Conservation (phyloP, 257 asterid species). For the Solanum peruvianum region DNA sequence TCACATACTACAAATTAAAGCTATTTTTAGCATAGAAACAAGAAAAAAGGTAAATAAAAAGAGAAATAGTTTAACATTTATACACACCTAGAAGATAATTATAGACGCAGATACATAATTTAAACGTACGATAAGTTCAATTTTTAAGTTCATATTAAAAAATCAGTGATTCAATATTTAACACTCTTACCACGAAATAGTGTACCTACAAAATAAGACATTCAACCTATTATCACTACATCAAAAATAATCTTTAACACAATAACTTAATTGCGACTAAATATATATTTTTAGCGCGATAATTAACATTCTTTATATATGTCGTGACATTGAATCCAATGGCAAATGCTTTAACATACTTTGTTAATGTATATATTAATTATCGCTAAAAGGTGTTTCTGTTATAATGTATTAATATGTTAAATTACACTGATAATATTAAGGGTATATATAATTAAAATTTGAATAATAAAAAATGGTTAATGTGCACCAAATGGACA, state of each 20-base stretch:
- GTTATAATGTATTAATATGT: too few relatives aligned
- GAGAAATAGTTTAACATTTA: not conserved
- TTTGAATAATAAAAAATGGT: not conserved
- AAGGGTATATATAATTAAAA: too few relatives aligned
- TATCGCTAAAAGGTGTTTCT: too few relatives aligned
- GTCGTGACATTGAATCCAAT: too few relatives aligned
- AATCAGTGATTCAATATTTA: not conserved
- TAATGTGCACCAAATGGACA: conserved; percentile 23
- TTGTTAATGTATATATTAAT: too few relatives aligned
- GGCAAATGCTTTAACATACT: too few relatives aligned
- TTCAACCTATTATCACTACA: not conserved
- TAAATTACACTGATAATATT: too few relatives aligned
- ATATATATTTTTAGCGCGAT: too few relatives aligned
- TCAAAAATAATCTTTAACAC: too few relatives aligned
- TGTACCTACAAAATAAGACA: not conserved
- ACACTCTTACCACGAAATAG: not conserved
- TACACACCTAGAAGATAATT: not conserved
- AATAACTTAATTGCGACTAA: too few relatives aligned
- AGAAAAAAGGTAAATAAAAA: not conserved
- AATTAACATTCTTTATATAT: too few relatives aligned
- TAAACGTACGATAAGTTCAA: not conserved
- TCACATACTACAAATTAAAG: not conserved
- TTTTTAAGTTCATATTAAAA: not conserved
- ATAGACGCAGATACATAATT: not conserved
- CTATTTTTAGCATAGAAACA: not conserved